Evolutionary conservation across 192 early-diverging fungal species (phyloP).

Genomic region (Gonapodya prolifera): DNA sequence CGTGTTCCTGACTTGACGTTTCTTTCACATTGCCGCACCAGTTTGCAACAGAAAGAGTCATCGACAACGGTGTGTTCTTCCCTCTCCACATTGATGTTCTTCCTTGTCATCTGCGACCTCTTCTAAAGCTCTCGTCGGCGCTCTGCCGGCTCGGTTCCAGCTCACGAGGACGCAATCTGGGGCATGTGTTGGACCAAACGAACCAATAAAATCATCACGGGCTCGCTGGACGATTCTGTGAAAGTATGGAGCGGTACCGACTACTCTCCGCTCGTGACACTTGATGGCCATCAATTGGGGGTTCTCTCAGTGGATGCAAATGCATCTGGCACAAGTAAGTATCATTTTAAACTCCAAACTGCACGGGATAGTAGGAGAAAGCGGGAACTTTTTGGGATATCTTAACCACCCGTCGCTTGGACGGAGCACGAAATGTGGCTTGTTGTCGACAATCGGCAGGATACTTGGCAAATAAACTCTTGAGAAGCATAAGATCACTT

Average conservation of each 20-base stretch:
- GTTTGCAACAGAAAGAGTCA: not conserved
- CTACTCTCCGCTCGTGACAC: conserved; percentile 30
- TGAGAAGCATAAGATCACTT: conserved; percentile 41
- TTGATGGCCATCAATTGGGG: conserved; percentile 66
- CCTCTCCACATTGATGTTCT: no score
- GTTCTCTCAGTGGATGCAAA: conserved; percentile 61
- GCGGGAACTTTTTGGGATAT: conserved; percentile 11
- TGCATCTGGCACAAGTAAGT: conserved; percentile 36
- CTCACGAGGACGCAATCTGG: conserved; percentile 77
- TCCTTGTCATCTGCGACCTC: no score
- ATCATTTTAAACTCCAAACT: not conserved
- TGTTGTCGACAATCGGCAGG: conserved; percentile 64
- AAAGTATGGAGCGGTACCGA: conserved; percentile 56
- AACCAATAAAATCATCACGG: conserved; percentile 55
- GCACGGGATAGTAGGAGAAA: not conserved
- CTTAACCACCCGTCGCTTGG: not conserved
- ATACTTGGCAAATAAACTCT: conserved; percentile 59
- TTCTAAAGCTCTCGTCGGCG: no score
- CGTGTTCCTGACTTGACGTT: no score
- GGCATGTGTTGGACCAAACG: conserved; percentile 59
- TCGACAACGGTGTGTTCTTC: not conserved
- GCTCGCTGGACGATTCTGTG: conserved; percentile 63
- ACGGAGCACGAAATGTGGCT: conserved; percentile 50
- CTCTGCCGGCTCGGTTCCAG: no score
- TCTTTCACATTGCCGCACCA: no score